Conservation (phyloP, 306 rosid genomes). For the Spatholobus suberectus region DNA sequence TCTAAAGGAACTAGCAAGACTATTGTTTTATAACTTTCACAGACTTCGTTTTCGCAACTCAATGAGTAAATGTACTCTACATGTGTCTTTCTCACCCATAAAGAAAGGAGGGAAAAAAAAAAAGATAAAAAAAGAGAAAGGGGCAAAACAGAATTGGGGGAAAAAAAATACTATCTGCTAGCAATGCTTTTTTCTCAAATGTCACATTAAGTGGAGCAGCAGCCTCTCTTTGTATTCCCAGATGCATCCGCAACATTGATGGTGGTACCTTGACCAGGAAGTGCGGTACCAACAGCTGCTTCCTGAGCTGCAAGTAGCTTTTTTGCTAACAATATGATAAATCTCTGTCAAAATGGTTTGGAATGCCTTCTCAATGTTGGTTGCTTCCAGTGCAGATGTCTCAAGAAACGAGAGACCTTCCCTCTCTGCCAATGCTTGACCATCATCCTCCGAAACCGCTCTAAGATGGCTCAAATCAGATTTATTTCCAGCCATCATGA, state of each 20-base stretch:
- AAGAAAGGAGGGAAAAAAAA: conserved; percentile 24
- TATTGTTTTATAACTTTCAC: conserved; percentile 55
- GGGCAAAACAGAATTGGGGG: conserved; percentile 41
- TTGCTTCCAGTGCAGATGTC: conserved; percentile 97
- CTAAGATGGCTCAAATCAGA: conserved; percentile 91
- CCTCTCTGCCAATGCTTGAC: conserved; percentile 89
- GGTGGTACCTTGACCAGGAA: conserved; percentile 96
- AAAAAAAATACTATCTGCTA: conserved; percentile 50
- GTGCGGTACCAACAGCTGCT: conserved; percentile 58
- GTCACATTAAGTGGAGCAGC: conserved; percentile 70
- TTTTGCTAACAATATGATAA: conserved; percentile 94
- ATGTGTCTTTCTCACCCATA: conserved; percentile 71
- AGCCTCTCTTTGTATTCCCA: conserved; percentile 67
- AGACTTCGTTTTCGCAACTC: conserved; percentile 61
- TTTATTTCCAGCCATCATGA: conserved; percentile 98
- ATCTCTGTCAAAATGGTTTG: conserved; percentile 95
- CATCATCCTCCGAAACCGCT: conserved; percentile 87
- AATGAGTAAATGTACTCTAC: conserved; percentile 70
- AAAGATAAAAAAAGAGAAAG: conserved; percentile 16
- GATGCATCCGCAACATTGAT: conserved; percentile 80
- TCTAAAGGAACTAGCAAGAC: conserved; percentile 53
- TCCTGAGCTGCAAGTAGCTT: conserved; percentile 99
- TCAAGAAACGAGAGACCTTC: conserved; percentile 98
- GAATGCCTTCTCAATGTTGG: conserved; percentile 95
- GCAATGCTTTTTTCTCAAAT: conserved; percentile 44